Conservation (phyloP, 306 rosid species). For the Vachellia pachyceras region DNA sequence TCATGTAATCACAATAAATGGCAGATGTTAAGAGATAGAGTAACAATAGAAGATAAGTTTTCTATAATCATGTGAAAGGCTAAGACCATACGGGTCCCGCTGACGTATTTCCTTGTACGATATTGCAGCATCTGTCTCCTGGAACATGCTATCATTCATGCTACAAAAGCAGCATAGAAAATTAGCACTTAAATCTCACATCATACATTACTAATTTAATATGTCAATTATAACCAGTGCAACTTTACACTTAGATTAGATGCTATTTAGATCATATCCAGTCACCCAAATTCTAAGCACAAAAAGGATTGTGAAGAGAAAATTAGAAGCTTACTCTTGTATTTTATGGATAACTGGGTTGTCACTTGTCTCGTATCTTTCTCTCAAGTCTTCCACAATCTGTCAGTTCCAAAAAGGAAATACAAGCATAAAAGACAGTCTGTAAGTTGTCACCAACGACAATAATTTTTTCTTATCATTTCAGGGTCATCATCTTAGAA, state of each 20-base stretch:
- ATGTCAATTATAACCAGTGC: constrained; percentile 27
- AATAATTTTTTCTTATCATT: neutral
- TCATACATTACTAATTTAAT: neutral
- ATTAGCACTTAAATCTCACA: constrained; percentile 34
- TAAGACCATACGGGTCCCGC: constrained; percentile 81
- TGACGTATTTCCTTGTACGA: constrained; percentile 85
- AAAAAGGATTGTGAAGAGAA: constrained; percentile 14
- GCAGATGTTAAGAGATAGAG: constrained; percentile 29
- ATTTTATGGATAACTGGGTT: constrained; percentile 78
- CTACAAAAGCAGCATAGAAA: constrained; percentile 51
- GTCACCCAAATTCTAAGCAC: constrained; percentile 26
- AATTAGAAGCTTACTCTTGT: constrained; percentile 69
- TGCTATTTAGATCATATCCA: constrained; percentile 6
- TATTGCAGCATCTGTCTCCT: constrained; percentile 90
- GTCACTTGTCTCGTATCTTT: constrained; percentile 79
- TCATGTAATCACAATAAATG: constrained; percentile 37
- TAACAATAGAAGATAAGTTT: constrained; percentile 27
- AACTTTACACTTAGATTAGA: neutral
- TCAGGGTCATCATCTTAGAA: neutral
- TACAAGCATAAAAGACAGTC: neutral
- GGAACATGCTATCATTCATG: constrained; percentile 81
- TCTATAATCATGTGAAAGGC: constrained; percentile 28
- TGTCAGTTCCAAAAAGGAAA: constrained; percentile 51
- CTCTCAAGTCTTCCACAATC: constrained; percentile 86
- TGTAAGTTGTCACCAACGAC: neutral